Conservation (phyloP, 495 filamentous ascomycete species). For the Peziza echinospora region DNA sequence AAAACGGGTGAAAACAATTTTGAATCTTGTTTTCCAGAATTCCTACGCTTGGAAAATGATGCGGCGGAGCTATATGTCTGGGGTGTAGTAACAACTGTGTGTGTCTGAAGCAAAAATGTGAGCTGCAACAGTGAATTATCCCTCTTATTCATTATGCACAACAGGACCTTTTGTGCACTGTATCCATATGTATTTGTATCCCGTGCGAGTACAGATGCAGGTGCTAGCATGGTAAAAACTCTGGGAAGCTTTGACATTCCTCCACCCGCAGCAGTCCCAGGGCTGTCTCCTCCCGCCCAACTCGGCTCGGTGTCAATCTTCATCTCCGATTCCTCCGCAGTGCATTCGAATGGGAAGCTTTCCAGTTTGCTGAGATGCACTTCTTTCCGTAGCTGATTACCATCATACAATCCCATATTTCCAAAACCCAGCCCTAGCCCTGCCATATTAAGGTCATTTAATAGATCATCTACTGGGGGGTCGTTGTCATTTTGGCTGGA, state of each 20-base stretch:
- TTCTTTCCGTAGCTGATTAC: constrained; percentile 49
- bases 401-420: constrained; percentile 43
- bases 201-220: constrained; percentile 27
- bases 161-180: constrained; percentile 29
- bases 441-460: constrained; percentile 46
- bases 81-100: constrained; percentile 8
- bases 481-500: constrained; percentile 17
- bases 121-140: constrained; percentile 46
- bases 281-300: neutral
- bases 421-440: constrained; percentile 17
- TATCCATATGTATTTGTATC: constrained; percentile 16
- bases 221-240: constrained; percentile 42
- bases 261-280: neutral
- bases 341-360: constrained; percentile 41
- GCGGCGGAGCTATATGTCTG: neutral
- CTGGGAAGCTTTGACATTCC: constrained; percentile 21
- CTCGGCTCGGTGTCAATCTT: neutral
- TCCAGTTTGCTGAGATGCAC: constrained; percentile 52
- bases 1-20: constrained; percentile 13
- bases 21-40: neutral
- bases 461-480: constrained; percentile 39
- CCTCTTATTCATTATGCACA: constrained; percentile 46
- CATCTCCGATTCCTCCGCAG: too few species aligned
- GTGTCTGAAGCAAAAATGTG: constrained; percentile 31
- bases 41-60: neutral